Base-by-base conservation (phyloP, 805 yeast genomes). In the Wickerhamomyces mucosus region DNA sequence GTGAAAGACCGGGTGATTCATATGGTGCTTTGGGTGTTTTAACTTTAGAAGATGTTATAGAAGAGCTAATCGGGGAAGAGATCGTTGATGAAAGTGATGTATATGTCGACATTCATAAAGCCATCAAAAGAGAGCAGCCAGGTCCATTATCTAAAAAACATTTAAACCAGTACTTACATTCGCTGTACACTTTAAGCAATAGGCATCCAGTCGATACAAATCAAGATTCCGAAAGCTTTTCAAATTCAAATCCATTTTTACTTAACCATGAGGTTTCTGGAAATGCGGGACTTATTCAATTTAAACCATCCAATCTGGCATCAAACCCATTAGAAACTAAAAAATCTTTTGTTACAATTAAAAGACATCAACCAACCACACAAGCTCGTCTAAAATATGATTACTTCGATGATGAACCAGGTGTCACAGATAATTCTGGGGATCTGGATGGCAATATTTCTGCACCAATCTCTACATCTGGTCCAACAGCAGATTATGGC, bases 31-130 rank as follows among this genome's bases (percentile, higher is more conserved):
- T 80, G 20, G 98, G 98, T 41, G 94, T 89, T 8, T 63, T 89
- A 27, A 89, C 98, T 1, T 64, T 89, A 38, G 98, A 89, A 58
- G 98, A 89, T 51, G 96, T 89, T n/a, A 92, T 89, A 50, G 98
- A 89, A 56, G 98, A 89, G 58, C 67, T 89, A 41, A 89, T 89
- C 55, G 98, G 98, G 31, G 97, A 89, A 58, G 98, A 89, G 55
- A 89, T 89, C 49, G 89, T 89, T 26, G 98, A 89, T 52, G 98
- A 89, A 59, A 75, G 86, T 16, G 98, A 89, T 53, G 96, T 92
- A 14, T 86, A 81, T 50, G 72, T 88, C 36, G 96, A 89, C 57
- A 81, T 88, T 40, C 84, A 84, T 55, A 81, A 82, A 41, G 84
- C 84, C 37, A 85, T 88, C 50, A 82, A 83, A 57, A 64, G 89